A percentile compares a stretch with the other conserved stretches of the same genome.
Conservation (phyloP, 345 rosid species). For the Aquilaria sinensis region DNA sequence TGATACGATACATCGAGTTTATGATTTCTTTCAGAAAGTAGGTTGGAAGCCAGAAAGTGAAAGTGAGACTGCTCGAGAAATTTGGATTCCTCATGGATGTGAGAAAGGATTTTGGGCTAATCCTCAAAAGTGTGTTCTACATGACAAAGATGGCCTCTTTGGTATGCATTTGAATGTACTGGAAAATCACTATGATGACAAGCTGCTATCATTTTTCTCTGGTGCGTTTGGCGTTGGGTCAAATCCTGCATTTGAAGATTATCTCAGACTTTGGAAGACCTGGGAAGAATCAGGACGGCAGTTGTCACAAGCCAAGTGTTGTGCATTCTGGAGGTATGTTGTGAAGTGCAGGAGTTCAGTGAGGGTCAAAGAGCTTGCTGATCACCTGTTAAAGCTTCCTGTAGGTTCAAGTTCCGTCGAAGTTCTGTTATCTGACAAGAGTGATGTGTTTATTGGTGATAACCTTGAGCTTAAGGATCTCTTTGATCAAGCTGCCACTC, state of each 20-base stretch:
- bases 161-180: slow-evolving; percentile 36
- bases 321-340: slow-evolving; percentile 58
- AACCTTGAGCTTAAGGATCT: slow-evolving; percentile 56
- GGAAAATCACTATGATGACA: slow-evolving; percentile 31
- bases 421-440: slow-evolving; percentile 28
- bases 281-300: slow-evolving; percentile 38
- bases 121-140: slow-evolving; percentile 38
- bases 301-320: slow-evolving; percentile 41
- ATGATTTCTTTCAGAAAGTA: slow-evolving; percentile 25
- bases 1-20: slow-evolving; percentile 39
- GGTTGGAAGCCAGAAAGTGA: slow-evolving; percentile 31
- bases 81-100: slow-evolving; percentile 52
- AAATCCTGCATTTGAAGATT: slow-evolving; percentile 46
- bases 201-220: slow-evolving; percentile 29
- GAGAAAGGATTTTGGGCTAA: slow-evolving; percentile 40
- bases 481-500: slow-evolving; percentile 23
- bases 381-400: slow-evolving; percentile 39
- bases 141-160: slow-evolving; percentile 48
- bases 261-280: slow-evolving; percentile 53
- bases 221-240: slow-evolving; percentile 30
- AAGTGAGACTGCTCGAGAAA: slow-evolving; percentile 12
- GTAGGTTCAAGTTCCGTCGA: slow-evolving; percentile 28
- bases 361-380: slow-evolving; percentile 23
- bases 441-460: slow-evolving; percentile 61
- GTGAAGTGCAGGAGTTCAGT: slow-evolving; percentile 13